Evolutionary conservation across 306 rosid genomes (phyloP), one percentile per base, ranked within the genome.

Genomic region (Pyrus bretschneideri): DNA sequence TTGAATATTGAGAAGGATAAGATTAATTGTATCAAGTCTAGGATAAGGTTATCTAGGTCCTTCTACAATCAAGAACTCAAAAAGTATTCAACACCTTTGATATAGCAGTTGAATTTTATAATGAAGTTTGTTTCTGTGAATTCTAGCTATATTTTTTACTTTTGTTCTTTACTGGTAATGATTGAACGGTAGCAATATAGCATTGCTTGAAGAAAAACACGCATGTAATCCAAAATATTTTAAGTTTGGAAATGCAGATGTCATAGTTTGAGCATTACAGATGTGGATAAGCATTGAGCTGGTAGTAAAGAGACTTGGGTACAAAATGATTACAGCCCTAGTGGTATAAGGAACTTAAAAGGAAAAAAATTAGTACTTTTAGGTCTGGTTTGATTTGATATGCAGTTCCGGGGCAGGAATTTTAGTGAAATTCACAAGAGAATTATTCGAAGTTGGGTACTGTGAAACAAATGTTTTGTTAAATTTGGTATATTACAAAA

Each of bases 1-100:
- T 40, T 69, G 76, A 79, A 79, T 46, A 70, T 49, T 40, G 80
- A 52, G 75, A 79, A 64, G 67, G 51, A 83, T 77, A 75, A 65
- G 77, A 27, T 40, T 70, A 57, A 31, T 75, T 65, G 8, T 65
- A 25, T 9, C 17, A 74, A 54, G 72, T 78, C 63, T 69, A 72
- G 74, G 78, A 71, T 22, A 60, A 19, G 21, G 49, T 59, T 74
- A 31, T 71, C 67, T 72, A 73, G 79, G 57, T 66, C 67, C 44
- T 70, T 51, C 58, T 29, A 75, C 51, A 23, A 30, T 22, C 22
- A 30, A 72, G 44, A 62, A 67, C 15, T 65, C 66, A 46, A 27
- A 14, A 14, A 40, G 33, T 63, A 49, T 61, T 19, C 65, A 35
- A 71, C 29, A 61, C 22, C 22, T 52, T 10, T 58, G 49, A 13